A percentile compares a stretch with the other conserved stretches of the same genome.
phyloP scores from a whole-genome alignment of 495 filamentous ascomycete genomes.

The Parathielavia appendiculata region DNA sequence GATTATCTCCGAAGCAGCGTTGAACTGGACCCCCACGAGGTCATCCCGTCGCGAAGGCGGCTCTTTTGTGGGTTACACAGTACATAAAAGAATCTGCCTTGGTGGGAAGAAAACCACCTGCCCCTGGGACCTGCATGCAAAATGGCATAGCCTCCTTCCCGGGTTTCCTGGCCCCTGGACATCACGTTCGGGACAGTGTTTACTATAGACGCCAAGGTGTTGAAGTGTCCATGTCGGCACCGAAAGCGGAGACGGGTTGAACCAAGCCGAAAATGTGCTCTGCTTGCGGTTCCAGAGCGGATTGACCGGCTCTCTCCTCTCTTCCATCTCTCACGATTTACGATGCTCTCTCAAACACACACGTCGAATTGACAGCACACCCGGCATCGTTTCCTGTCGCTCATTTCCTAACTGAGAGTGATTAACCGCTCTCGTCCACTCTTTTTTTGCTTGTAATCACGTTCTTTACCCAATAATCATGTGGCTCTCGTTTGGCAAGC shows the following conservation, averaged over 20 bases:
- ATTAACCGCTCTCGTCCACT: constrained; percentile 15
- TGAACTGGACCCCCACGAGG: background rate
- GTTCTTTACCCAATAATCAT: background rate
- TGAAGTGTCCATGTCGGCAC: too few relatives aligned
- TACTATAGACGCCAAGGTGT: too few relatives aligned
- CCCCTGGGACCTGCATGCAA: constrained; percentile 19
- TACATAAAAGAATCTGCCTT: constrained; percentile 3
- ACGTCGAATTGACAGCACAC: background rate
- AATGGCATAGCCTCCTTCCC: background rate
- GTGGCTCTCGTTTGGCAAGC: background rate
- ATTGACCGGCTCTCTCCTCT: too few relatives aligned
- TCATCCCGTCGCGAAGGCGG: background rate
- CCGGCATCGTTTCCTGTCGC: background rate
- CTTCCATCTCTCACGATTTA: background rate
- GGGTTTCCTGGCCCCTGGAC: too few relatives aligned
- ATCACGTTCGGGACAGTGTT: too few relatives aligned
- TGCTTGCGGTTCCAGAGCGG: too few relatives aligned
- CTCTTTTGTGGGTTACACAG: background rate
- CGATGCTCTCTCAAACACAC: background rate
- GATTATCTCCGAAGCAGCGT: constrained; percentile 2
- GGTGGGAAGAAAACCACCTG: background rate
- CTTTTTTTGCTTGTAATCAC: background rate
- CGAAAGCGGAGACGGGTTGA: too few relatives aligned
- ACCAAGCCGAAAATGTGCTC: too few relatives aligned
- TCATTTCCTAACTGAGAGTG: constrained; percentile 7